Evolutionary conservation across 805 yeast genomes (phyloP).

Genomic region (Ogataea saltuana): DNA sequence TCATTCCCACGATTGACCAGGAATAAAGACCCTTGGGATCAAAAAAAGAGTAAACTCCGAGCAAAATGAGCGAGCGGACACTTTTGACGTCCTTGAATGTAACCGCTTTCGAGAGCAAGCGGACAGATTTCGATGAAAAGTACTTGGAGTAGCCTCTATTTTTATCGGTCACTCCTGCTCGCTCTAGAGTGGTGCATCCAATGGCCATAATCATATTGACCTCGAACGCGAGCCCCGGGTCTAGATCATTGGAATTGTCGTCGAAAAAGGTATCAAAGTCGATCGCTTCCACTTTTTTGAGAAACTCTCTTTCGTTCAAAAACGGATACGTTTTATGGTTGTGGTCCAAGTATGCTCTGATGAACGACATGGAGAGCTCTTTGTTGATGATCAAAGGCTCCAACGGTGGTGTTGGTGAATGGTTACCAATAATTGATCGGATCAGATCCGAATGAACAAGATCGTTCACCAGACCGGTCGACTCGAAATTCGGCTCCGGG

Average conservation of each 20-base stretch:
- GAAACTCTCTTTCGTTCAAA: conserved; percentile 40
- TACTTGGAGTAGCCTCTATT: conserved; percentile 42
- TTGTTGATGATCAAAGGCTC: conserved; percentile 25
- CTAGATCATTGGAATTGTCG: conserved; percentile 14
- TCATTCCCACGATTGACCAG: conserved; percentile 53
- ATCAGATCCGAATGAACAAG: conserved; percentile 17
- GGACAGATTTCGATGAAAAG: conserved; percentile 44
- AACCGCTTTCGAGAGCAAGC: conserved; percentile 39
- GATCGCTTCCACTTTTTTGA: conserved; percentile 31
- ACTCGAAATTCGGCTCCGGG: no score
- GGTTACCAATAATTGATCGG: conserved; percentile 29
- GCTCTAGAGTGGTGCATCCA: conserved; percentile 52
- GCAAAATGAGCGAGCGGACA: conserved; percentile 42
- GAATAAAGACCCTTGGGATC: conserved; percentile 50
- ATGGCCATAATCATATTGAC: conserved; percentile 54
- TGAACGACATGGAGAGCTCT: conserved; percentile 36
- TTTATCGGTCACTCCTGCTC: conserved; percentile 39
- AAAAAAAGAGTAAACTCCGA: conserved; percentile 52
- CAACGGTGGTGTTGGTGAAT: conserved; percentile 32
- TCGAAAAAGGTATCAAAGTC: conserved; percentile 24
- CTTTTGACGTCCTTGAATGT: conserved; percentile 42
- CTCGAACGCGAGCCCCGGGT: conserved; percentile 42
- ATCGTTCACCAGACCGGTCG: conserved; percentile 10
- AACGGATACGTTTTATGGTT: conserved; percentile 47
- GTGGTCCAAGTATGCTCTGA: conserved; percentile 47